These are phyloP conservation scores for Rachicladosporium sp. DNA, from an alignment of 2,329 filamentous ascomycete genomes.

Conservation along the genomic window DNA sequence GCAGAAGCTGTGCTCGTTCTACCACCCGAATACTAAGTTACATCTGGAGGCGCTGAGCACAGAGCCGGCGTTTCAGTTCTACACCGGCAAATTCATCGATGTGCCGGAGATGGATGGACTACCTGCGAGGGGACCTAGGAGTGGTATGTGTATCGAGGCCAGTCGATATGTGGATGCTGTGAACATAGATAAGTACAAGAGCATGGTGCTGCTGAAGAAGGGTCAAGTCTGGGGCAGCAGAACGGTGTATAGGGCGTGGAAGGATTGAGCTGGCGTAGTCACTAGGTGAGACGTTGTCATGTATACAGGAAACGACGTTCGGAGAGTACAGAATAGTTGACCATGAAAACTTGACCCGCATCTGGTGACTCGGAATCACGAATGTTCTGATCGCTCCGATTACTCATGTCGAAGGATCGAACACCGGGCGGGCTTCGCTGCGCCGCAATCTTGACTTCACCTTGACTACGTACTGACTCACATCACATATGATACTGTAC, in stretches of 20 bases:
- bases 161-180: slow-evolving; percentile 80
- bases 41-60: slow-evolving; percentile 83
- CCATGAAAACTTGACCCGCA: no score
- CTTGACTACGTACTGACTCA: no score
- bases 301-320: no score
- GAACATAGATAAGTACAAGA: slow-evolving; percentile 69
- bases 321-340: no score
- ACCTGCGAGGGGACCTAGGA: slow-evolving; percentile 53
- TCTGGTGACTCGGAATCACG: no score
- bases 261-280: slow-evolving; percentile 29
- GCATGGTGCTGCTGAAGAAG: slow-evolving; percentile 69
- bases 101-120: slow-evolving; percentile 48
- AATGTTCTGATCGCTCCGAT: no score
- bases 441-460: no score
- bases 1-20: slow-evolving; percentile 55
- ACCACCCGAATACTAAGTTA: slow-evolving; percentile 60
- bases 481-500: no score
- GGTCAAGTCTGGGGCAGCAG: slow-evolving; percentile 71
- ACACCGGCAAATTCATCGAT: slow-evolving; percentile 76
- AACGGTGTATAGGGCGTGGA: slow-evolving; percentile 79
- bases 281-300: no score
- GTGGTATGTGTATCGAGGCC: slow-evolving; percentile 86
- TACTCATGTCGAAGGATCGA: no score
- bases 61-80: slow-evolving; percentile 94
- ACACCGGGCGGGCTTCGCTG: no score